Base-by-base conservation (phyloP, 139 green algal species). In the Spirogloea muscicola region DNA sequence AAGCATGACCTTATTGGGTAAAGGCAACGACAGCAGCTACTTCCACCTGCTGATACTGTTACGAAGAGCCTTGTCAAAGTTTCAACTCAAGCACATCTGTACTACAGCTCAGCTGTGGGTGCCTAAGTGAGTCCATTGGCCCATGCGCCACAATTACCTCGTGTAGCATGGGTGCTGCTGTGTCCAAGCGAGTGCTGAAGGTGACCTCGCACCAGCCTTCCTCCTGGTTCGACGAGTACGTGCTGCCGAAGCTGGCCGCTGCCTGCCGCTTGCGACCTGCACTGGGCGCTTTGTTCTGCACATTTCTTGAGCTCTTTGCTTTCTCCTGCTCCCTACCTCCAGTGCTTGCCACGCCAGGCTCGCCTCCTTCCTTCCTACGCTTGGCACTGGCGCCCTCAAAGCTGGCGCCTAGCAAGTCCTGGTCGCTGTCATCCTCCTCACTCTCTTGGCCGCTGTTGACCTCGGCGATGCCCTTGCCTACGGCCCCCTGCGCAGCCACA, bases 91-190 rank as follows among this genome's bases (percentile, higher is more conserved):
- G n/a, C 21, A 55, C 46, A 21, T 55, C 46, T 31, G 46, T 55
- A n/a, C 21, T 31, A 55, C 46, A 55, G 46, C 21, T 55, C 21
- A 55, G n/a, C 21, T 55, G 21, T 55, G 21, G 21, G n/a, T 55
- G n/a, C 46, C 21, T 55, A 55, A n/a, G 21, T 31, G 21, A 55
- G 46, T 31, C 46, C 46, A 55, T 55, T 55, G 46, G 46, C 21
- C 46, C 21, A n/a, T 21, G 27, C 57, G 18, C 57, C 57, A 65
- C 27, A 62, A 49, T 80, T 27, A 82, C 74, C 68, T 82, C 90
- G 44, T 95, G 86, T 84, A 97, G 90, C 55, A 96, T 84, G 64
- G 97, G 77, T 78, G 92, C 91, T 29, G 90, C 90, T 0, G 82
- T 66, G 46, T 74, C 68, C 6, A 96, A 43, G 0, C 67, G 70